These are phyloP conservation scores for Crotalaria pallida DNA, from an alignment of 306 rosid species.

Conservation along the genomic window DNA sequence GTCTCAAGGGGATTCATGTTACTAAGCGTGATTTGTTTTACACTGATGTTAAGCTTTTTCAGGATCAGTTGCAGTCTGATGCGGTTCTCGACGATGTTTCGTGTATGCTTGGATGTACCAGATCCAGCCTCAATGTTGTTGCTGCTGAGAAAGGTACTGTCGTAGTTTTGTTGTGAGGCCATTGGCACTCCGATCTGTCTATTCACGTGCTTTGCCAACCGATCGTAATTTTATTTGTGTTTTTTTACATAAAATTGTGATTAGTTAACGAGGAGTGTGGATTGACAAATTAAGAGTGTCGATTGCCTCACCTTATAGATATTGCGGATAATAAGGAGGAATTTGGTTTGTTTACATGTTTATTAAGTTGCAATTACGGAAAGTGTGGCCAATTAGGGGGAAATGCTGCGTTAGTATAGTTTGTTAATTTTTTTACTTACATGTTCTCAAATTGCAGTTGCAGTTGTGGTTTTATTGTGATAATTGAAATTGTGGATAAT, in stretches of 20 bases:
- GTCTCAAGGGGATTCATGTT: constrained; percentile 72
- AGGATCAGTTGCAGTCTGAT: constrained; percentile 84
- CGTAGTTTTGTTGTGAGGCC: background rate
- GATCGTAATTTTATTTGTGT: too few species aligned
- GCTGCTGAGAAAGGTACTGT: constrained; percentile 68
- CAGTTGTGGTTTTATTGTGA: too few species aligned
- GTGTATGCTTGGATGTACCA: constrained; percentile 81
- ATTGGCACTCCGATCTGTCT: too few species aligned
- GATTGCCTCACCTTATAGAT: too few species aligned
- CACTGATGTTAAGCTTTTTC: constrained; percentile 89
- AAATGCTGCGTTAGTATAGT: background rate
- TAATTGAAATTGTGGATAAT: background rate
- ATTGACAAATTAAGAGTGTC: too few species aligned
- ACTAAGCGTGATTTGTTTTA: constrained; percentile 94
- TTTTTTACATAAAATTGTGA: too few species aligned
- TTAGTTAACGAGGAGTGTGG: too few species aligned
- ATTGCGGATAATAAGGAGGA: too few species aligned
- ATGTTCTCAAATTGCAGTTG: too few species aligned
- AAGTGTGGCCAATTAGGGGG: background rate
- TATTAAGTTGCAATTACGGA: background rate
- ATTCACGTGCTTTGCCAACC: too few species aligned
- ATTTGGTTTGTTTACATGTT: too few species aligned
- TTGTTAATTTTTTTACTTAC: too few species aligned
- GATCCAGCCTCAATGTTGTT: constrained; percentile 78
- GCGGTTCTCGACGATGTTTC: constrained; percentile 82